A percentile compares a stretch with the other conserved stretches of the same genome.
Conservation (phyloP, 208 protist species). For the Balamuthia mandrillaris region DNA sequence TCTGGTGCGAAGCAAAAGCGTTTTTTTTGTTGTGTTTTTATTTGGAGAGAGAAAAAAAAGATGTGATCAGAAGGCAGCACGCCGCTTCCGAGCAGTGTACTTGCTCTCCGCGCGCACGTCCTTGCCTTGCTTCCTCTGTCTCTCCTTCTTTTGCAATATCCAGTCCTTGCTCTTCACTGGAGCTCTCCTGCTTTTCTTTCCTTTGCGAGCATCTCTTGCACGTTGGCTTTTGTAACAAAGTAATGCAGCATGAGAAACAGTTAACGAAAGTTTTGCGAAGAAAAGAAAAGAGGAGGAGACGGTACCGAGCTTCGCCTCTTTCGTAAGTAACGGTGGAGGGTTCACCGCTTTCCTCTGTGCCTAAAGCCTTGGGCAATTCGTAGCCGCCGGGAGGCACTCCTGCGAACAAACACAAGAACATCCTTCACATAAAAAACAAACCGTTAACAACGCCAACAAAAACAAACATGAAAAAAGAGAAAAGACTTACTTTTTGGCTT, state of each 20-base stretch:
- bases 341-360: background rate
- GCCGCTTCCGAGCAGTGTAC: slow-evolving; percentile 91
- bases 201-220: background rate
- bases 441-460: background rate
- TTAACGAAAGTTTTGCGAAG: background rate
- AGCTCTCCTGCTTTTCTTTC: background rate
- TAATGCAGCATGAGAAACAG: background rate
- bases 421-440: background rate
- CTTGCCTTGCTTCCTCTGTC: slow-evolving; percentile 83
- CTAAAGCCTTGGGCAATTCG: background rate
- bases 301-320: background rate
- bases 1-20: too few species aligned
- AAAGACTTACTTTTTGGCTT: slow-evolving; percentile 91
- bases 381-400: background rate
- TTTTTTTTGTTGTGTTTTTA: too few species aligned
- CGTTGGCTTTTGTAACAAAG: background rate
- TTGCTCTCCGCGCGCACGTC: slow-evolving; percentile 85
- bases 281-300: background rate
- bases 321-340: background rate
- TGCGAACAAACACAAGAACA: background rate
- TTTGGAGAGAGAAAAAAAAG: background rate
- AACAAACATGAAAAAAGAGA: background rate
- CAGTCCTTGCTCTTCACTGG: slow-evolving; percentile 82
- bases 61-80: slow-evolving; percentile 77
- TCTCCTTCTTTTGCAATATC: slow-evolving; percentile 92